Evolutionary conservation across 2,329 filamentous ascomycete species (phyloP).

Genomic region (Hysterium pulicare): DNA sequence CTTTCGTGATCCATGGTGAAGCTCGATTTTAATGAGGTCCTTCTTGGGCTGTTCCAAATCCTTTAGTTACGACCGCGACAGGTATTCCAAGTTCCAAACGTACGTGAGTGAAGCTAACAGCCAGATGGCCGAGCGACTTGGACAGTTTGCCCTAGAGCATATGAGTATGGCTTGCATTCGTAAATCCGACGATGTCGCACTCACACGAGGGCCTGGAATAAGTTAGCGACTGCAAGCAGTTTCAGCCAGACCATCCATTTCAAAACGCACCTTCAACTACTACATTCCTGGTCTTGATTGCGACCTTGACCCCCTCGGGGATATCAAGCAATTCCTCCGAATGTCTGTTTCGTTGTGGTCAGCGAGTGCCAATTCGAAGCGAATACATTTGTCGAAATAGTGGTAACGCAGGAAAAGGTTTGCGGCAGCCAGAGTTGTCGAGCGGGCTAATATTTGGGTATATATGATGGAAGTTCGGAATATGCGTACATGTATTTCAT

Average conservation of each 20-base stretch:
- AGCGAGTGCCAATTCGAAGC: slow-evolving; percentile 17
- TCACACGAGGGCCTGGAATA: too few species aligned
- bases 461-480: too few species aligned
- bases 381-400: too few species aligned
- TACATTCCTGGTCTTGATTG: slow-evolving; percentile 94
- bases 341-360: slow-evolving; percentile 54
- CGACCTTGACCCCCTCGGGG: slow-evolving; percentile 95
- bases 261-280: slow-evolving; percentile 96
- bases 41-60: slow-evolving; percentile 58
- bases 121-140: slow-evolving; percentile 95
- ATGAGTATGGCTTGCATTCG: too few species aligned
- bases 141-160: slow-evolving; percentile 85
- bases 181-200: too few species aligned
- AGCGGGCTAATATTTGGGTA: too few species aligned
- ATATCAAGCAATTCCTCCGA: slow-evolving; percentile 92
- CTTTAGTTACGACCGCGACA: slow-evolving; percentile 12
- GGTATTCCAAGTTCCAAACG: slow-evolving; percentile 11
- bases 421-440: too few species aligned
- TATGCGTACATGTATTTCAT: slow-evolving; percentile 86
- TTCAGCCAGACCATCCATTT: too few species aligned
- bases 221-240: too few species aligned
- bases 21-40: slow-evolving; percentile 89
- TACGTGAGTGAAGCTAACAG: slow-evolving; percentile 84
- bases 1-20: slow-evolving; percentile 98
- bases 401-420: too few species aligned